A percentile compares a stretch with the other conserved stretches of the same genome.
These are phyloP conservation scores for Herpetospermum pedunculosum DNA, from an alignment of 306 rosid genomes.

Conservation along the genomic window DNA sequence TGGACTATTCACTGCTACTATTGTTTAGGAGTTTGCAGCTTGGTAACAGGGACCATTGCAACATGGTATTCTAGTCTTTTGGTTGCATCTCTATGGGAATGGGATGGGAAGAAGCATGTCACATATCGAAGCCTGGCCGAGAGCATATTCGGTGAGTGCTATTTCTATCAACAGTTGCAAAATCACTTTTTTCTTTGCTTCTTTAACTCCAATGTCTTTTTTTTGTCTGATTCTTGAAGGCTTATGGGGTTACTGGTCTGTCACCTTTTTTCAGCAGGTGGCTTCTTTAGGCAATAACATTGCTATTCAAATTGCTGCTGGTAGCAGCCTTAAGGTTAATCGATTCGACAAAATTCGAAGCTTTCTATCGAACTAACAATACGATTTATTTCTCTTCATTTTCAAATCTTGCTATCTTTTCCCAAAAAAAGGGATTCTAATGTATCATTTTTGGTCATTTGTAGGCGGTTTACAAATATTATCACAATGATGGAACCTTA, in stretches of 20 bases:
- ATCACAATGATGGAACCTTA: constrained; percentile 37
- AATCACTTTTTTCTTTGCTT: background rate
- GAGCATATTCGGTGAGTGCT: constrained; percentile 34
- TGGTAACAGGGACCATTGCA: constrained; percentile 58
- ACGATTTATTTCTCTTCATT: background rate
- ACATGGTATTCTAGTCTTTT: constrained; percentile 71
- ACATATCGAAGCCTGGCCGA: constrained; percentile 51
- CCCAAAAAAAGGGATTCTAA: background rate
- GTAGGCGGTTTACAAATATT: constrained; percentile 59
- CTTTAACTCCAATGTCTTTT: background rate
- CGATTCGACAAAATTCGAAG: background rate
- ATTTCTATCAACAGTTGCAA: background rate
- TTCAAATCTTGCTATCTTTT: background rate
- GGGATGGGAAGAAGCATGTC: constrained; percentile 64
- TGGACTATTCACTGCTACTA: background rate
- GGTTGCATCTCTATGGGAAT: constrained; percentile 66
- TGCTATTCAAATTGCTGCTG: constrained; percentile 78
- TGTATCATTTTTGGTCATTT: background rate
- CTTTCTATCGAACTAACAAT: background rate
- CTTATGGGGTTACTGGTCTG: constrained; percentile 63
- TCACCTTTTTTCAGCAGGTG: constrained; percentile 66
- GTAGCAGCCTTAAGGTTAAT: constrained; percentile 64
- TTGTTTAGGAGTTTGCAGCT: constrained; percentile 47
- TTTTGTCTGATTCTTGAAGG: constrained; percentile 32
- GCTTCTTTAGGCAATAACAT: constrained; percentile 76